Evolutionary conservation across 1,284 basidiomycete species (phyloP).

Genomic region (Amylostereum areolatum): DNA sequence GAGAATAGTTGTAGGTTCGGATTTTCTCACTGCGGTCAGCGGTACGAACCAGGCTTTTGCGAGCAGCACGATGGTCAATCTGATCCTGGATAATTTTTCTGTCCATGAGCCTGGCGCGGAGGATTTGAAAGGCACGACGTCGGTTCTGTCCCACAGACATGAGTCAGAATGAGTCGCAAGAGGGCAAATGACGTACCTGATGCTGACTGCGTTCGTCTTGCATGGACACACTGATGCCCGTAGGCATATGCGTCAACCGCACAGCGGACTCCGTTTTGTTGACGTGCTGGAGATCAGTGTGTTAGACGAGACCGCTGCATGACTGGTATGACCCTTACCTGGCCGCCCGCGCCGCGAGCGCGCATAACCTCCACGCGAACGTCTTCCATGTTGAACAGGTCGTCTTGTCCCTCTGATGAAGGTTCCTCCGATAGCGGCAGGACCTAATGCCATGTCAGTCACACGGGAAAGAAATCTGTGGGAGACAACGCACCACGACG

Average conservation of each 20-base stretch:
- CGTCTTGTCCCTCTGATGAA: conserved; percentile 37
- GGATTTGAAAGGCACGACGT: conserved; percentile 82
- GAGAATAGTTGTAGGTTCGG: conserved; percentile 88
- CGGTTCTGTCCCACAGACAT: conserved; percentile 54
- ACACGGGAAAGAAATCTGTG: neutral
- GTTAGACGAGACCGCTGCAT: conserved; percentile 4
- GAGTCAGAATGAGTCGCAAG: conserved; percentile 1
- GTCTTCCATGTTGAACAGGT: conserved; percentile 78
- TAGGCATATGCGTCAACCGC: conserved; percentile 90
- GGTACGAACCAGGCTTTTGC: conserved; percentile 70
- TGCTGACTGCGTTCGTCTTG: conserved; percentile 98
- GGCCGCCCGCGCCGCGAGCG: conserved; percentile 93
- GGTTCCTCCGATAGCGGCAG: conserved; percentile 70
- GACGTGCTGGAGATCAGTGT: conserved; percentile 65
- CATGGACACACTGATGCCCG: conserved; percentile 95
- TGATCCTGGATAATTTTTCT: conserved; percentile 68
- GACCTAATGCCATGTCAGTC: conserved; percentile 41
- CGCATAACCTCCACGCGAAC: conserved; percentile 93
- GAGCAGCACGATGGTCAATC: conserved; percentile 60
- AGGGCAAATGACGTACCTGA: conserved; percentile 45
- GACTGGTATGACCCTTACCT: conserved; percentile 39
- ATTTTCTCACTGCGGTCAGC: conserved; percentile 89
- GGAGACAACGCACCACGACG: conserved; percentile 57
- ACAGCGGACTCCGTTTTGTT: conserved; percentile 99
- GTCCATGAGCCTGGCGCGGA: conserved; percentile 80